Conservation (phyloP, 202 grass and related monocot genomes). For the Hordeum pubiflorum region DNA sequence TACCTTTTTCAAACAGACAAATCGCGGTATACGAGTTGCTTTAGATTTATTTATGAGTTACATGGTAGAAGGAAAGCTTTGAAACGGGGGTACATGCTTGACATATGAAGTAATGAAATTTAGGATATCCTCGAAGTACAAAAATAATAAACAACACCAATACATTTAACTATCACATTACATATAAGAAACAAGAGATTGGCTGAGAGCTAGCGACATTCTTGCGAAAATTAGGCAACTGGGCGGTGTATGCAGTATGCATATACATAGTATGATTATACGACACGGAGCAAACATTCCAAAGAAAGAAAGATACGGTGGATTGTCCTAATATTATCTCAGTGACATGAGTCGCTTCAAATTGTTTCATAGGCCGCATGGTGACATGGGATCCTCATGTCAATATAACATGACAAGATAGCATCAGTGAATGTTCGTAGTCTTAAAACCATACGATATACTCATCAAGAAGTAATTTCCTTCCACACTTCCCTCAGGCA, state of each 20-base stretch:
- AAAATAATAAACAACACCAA: neutral
- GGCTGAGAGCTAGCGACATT: neutral
- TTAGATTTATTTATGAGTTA: neutral
- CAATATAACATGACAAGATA: neutral
- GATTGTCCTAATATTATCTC: neutral
- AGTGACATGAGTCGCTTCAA: neutral
- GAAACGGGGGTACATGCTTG: neutral
- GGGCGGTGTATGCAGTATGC: neutral
- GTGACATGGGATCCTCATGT: neutral
- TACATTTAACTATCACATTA: neutral
- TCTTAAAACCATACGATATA: neutral
- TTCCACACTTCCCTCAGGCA: neutral
- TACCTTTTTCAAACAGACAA: neutral
- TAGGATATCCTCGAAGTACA: neutral
- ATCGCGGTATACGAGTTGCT: neutral
- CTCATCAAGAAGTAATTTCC: conserved; percentile 10
- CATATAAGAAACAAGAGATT: neutral
- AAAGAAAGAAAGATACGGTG: neutral
- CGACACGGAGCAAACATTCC: neutral
- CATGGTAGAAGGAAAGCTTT: neutral
- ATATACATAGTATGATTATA: neutral
- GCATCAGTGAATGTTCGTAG: conserved; percentile 1
- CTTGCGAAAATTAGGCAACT: neutral
- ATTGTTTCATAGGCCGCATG: neutral
- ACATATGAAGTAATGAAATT: neutral